phyloP scores from a whole-genome alignment of 495 filamentous ascomycete genomes.

The Daldinia childiae region DNA sequence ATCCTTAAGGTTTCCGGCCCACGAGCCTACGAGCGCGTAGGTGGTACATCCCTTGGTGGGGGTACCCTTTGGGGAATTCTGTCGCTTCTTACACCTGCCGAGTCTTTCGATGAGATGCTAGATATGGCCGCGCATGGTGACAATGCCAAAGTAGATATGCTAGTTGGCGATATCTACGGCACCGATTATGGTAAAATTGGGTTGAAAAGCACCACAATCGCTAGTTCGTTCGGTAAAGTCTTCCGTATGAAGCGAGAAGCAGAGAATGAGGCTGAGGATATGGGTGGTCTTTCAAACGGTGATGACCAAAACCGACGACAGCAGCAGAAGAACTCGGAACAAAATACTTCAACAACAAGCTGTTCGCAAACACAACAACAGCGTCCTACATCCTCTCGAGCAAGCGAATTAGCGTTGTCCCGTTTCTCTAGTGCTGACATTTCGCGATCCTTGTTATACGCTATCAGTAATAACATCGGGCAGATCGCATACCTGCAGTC shows the following conservation, averaged over 20 bases:
- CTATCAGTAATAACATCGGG: constrained; percentile 93
- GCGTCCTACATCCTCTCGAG: constrained; percentile 25
- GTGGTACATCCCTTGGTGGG: constrained; percentile 92
- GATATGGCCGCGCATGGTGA: constrained; percentile 93
- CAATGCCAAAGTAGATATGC: constrained; percentile 92
- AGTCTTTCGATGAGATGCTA: constrained; percentile 95
- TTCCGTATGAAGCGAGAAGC: constrained; percentile 82
- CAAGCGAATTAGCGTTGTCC: constrained; percentile 28
- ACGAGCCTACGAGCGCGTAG: constrained; percentile 83
- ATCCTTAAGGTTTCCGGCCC: constrained; percentile 98
- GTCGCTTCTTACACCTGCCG: constrained; percentile 86
- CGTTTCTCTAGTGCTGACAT: constrained; percentile 62
- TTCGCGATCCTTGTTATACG: constrained; percentile 76
- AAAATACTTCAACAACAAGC: constrained; percentile 15
- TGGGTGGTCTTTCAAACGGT: constrained; percentile 66
- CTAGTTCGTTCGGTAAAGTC: constrained; percentile 95
- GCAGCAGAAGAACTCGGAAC: constrained; percentile 26
- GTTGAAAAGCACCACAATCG: constrained; percentile 91
- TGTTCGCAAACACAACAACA: constrained; percentile 22
- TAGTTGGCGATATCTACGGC: constrained; percentile 98
- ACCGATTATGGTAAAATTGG: constrained; percentile 96
- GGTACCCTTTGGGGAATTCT: constrained; percentile 97
- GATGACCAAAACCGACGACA: constrained; percentile 48
- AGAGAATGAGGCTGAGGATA: constrained; percentile 81
- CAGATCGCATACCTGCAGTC: constrained; percentile 97